Percentiles rank a stretch among this genome's conserved stretches.
Evolutionary conservation across 2,329 filamentous ascomycete genomes (phyloP).

Genomic region (Colletotrichum brevisporum): DNA sequence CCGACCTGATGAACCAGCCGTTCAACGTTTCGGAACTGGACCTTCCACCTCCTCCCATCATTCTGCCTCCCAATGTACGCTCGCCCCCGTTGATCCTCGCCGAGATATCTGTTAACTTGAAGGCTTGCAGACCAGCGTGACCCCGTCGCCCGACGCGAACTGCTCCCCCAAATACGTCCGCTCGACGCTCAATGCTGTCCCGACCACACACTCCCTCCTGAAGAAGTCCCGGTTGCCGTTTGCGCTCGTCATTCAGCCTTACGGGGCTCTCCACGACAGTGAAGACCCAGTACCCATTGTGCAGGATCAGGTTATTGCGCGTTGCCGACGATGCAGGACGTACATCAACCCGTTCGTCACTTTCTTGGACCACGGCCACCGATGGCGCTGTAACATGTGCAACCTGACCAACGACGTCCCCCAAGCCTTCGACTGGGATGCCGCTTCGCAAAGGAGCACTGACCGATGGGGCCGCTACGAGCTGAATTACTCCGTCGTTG

Average conservation of each 20-base stretch:
- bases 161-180: slow-evolving; percentile 94
- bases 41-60: slow-evolving; percentile 89
- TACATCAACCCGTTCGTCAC: slow-evolving; percentile 99
- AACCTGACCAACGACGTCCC: slow-evolving; percentile 98
- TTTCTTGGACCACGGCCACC: slow-evolving; percentile 95
- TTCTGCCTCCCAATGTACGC: slow-evolving; percentile 92
- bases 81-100: neutral
- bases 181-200: slow-evolving; percentile 94
- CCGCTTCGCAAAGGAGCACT: slow-evolving; percentile 88
- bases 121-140: slow-evolving; percentile 80
- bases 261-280: slow-evolving; percentile 90
- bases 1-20: slow-evolving; percentile 91
- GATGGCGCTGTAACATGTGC: slow-evolving; percentile 99
- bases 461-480: slow-evolving; percentile 94
- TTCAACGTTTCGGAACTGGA: slow-evolving; percentile 96
- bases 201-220: slow-evolving; percentile 90
- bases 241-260: slow-evolving; percentile 95
- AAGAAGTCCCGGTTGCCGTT: slow-evolving; percentile 98
- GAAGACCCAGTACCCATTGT: slow-evolving; percentile 94
- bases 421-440: slow-evolving; percentile 99
- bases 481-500: slow-evolving; percentile 95
- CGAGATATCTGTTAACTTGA: slow-evolving; percentile 5
- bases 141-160: slow-evolving; percentile 90
- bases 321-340: slow-evolving; percentile 93
- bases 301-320: slow-evolving; percentile 96